Conservation (phyloP, 495 filamentous ascomycete genomes). For the Collariella sp. region DNA sequence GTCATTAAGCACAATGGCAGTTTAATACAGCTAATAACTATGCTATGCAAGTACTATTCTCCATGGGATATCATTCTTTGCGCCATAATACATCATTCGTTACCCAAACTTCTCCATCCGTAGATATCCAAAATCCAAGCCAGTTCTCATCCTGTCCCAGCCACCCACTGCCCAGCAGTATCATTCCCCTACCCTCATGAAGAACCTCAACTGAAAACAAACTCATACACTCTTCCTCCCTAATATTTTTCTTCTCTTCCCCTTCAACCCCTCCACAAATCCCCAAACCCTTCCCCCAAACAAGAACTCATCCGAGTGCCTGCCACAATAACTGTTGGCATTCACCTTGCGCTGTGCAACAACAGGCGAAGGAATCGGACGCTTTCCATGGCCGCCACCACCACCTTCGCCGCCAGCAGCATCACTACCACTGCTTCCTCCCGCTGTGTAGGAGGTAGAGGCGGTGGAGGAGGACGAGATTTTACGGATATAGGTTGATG, state of each 20-base stretch:
- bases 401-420: neutral
- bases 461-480: neutral
- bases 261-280: constrained; percentile 23
- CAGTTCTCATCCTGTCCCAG: neutral
- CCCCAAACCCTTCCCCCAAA: constrained; percentile 23
- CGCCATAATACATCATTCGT: neutral
- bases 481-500: neutral
- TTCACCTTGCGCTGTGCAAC: constrained; percentile 19
- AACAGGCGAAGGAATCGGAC: neutral
- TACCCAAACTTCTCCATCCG: neutral
- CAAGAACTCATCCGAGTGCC: constrained; percentile 28
- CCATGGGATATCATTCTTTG: neutral
- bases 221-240: neutral
- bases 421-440: neutral
- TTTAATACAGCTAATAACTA: no score
- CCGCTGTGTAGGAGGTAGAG: neutral
- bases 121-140: neutral
- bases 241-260: no score
- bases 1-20: no score
- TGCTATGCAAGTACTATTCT: neutral
- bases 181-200: neutral
- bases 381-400: constrained; percentile 9
- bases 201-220: neutral
- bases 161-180: neutral
- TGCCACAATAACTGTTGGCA: constrained; percentile 30